Evolutionary conservation across 768 basidiomycete species (phyloP).

Genomic region (Agaricus blazei): DNA sequence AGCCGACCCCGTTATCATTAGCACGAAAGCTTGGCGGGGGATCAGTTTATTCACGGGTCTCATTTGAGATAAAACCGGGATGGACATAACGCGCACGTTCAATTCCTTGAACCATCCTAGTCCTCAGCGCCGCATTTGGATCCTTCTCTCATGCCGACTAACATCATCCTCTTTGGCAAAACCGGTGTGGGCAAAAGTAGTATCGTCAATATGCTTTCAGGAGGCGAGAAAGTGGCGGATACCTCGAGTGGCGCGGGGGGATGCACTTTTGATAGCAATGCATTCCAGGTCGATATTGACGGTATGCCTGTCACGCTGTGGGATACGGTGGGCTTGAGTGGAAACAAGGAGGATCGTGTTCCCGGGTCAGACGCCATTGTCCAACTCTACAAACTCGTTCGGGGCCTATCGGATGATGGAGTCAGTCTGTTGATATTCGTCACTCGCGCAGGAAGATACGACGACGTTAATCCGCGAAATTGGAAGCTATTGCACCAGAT

Average conservation of each 20-base stretch:
- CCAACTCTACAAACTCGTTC: constrained; percentile 25
- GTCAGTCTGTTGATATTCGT: constrained; percentile 35
- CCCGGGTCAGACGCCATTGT: constrained; percentile 17
- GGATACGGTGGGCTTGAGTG: constrained; percentile 33
- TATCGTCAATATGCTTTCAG: constrained; percentile 26
- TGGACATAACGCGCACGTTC: neutral
- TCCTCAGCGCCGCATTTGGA: neutral
- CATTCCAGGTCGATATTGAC: constrained; percentile 21
- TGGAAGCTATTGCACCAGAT: constrained; percentile 32
- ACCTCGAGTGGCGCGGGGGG: constrained; percentile 26
- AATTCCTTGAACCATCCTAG: neutral
- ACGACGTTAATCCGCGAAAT: constrained; percentile 26
- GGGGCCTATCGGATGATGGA: constrained; percentile 23
- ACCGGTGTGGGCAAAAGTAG: constrained; percentile 25
- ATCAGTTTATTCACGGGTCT: too few relatives aligned
- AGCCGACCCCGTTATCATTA: too few relatives aligned
- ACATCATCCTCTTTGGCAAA: constrained; percentile 32
- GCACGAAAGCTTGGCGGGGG: too few relatives aligned
- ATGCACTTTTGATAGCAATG: constrained; percentile 28
- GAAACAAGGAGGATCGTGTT: constrained; percentile 9
- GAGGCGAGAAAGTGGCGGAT: constrained; percentile 15
- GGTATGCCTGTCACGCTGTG: constrained; percentile 22
- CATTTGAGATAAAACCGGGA: neutral
- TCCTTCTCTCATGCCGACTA: constrained; percentile 6
- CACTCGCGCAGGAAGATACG: constrained; percentile 33